A percentile compares a stretch with the other conserved stretches of the same genome.
Evolutionary conservation across 2,329 filamentous ascomycete species (phyloP).

Genomic region (Pyrenophora teres): DNA sequence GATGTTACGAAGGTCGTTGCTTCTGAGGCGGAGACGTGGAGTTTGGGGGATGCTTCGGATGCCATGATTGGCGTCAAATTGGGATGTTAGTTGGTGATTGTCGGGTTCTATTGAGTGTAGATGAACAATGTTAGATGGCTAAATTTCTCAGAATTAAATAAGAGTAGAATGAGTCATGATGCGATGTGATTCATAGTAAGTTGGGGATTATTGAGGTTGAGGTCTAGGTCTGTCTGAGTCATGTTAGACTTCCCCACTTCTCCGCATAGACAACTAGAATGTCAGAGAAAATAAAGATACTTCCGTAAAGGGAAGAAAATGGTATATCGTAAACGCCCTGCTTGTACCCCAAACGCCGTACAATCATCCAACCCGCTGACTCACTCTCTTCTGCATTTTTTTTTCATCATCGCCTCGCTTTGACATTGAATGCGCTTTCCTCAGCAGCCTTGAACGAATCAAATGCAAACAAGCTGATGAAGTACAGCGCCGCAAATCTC

Average conservation of each 20-base stretch:
- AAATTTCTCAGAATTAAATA: too few species aligned
- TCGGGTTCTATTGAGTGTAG: too few species aligned
- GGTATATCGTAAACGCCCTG: constrained; percentile 10
- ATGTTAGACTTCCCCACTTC: too few species aligned
- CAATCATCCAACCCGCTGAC: background rate
- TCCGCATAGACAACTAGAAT: too few species aligned
- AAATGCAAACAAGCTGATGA: constrained; percentile 53
- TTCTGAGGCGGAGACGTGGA: constrained; percentile 17
- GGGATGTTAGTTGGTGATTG: background rate
- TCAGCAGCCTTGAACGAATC: constrained; percentile 52
- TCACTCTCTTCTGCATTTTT: background rate
- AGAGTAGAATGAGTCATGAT: too few species aligned
- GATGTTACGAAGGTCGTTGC: constrained; percentile 53
- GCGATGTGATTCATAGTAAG: too few species aligned
- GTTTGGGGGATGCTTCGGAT: background rate
- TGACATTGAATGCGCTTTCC: constrained; percentile 51
- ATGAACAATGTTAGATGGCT: too few species aligned
- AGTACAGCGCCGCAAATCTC: constrained; percentile 54
- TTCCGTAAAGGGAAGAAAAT: background rate
- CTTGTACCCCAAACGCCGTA: constrained; percentile 6
- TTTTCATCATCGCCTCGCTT: constrained; percentile 24
- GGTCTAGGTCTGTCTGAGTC: too few species aligned
- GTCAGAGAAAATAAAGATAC: too few species aligned
- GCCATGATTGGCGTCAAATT: background rate
- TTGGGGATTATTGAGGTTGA: too few species aligned